phyloP scores from a whole-genome alignment of 2,329 filamentous ascomycete species.

The Colletotrichum spinosum region DNA sequence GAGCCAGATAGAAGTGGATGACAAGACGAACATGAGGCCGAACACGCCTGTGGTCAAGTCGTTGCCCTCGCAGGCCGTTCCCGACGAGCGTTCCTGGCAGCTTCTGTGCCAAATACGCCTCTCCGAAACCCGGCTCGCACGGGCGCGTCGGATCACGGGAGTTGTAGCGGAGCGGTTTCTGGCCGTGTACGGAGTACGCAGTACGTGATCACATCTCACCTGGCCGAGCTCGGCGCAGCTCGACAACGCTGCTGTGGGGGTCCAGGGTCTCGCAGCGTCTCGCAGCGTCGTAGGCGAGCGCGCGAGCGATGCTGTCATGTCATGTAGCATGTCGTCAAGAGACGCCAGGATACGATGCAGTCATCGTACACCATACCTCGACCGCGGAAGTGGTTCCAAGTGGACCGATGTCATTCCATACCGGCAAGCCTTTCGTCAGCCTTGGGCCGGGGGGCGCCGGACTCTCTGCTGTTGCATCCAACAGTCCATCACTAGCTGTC shows the following conservation, averaged over 20 bases:
- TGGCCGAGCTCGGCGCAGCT: not conserved
- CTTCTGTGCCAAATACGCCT: conserved; percentile 25
- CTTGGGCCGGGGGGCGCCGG: too few species aligned
- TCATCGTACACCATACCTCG: not conserved
- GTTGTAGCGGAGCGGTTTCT: not conserved
- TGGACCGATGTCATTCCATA: conserved; percentile 10
- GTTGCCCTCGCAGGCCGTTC: conserved; percentile 16
- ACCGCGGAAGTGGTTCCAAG: conserved; percentile 2
- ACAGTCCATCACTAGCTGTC: not conserved
- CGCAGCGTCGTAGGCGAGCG: conserved; percentile 16
- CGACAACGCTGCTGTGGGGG: conserved; percentile 15
- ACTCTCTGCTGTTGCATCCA: not conserved
- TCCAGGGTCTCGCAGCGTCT: conserved; percentile 24
- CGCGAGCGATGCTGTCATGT: not conserved
- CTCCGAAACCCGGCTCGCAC: conserved; percentile 19
- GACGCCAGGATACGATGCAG: conserved; percentile 4
- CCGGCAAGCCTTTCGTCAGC: not conserved
- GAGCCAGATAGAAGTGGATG: conserved; percentile 19
- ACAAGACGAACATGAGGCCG: conserved; percentile 37
- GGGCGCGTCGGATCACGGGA: conserved; percentile 20
- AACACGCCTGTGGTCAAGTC: conserved; percentile 6
- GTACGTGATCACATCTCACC: not conserved
- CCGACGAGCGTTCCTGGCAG: conserved; percentile 30
- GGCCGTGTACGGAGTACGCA: not conserved
- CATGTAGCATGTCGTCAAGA: conserved; percentile 11